Evolutionary conservation across 345 rosid species (phyloP), one percentile per base, ranked within the genome.

Genomic region (Raphanus sativus): DNA sequence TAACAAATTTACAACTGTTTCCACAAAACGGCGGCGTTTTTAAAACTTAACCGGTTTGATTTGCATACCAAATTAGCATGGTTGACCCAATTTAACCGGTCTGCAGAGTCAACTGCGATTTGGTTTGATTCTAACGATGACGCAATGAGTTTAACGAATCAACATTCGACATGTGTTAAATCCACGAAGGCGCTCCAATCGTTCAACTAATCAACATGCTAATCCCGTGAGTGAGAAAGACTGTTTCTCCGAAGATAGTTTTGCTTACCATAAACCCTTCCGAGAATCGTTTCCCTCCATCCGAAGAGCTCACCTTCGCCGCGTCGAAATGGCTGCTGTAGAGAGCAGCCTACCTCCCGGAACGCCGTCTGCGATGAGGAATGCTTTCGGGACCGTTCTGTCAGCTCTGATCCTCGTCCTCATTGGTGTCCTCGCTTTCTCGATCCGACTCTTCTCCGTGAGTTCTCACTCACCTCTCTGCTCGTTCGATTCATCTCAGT

Each of bases 401-500:
- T 82, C 97, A 45, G 84, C 87, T 75, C 82, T 89, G 84, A 92
- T 92, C 76, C 99, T 95, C 75, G 30, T 95, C 72, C 87, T 95
- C 84, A 91, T 92, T 71, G 98, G 97, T 17, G 95, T 89, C 81
- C 89, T 95, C 55, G 99, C 97, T 56, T 95, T 95, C 94, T 95
- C 97, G 90, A 95, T 95, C 91, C 99, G 98, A 8, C 85, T 95
- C 42, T 95, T 95, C 89, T 95, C 99, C 54, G 99, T 95, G 78
- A 87, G 91, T 61, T 81, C n/a, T n/a, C 61, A 52, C 65, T 38
- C 16, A 65, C 70, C 40, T 36, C 33, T 55, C n/a, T n/a, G n/a
- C n/a, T 76, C 66, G 2, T 16, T 65, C 32, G 15, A 17, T 65
- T 75, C 12, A 38, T 12, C 48, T 40, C 7, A 16, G 1, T 70